A percentile compares a stretch with the other conserved stretches of the same genome.
These are phyloP conservation scores for Cinnamomum micranthum DNA, from an alignment of 164 flowering plant genomes.

Conservation along the genomic window DNA sequence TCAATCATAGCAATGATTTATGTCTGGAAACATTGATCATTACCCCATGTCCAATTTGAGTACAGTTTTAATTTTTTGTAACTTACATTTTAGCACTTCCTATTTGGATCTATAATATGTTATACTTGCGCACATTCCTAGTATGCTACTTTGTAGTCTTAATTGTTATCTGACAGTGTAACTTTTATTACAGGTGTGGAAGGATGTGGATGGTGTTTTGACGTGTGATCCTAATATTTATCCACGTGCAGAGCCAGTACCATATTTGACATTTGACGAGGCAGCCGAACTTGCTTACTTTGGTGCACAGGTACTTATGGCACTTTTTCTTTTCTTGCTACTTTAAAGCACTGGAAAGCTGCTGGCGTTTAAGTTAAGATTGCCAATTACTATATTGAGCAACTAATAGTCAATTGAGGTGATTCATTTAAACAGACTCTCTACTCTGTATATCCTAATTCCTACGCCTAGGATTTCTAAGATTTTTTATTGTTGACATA, in stretches of 20 bases:
- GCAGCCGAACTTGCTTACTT: constrained; percentile 97
- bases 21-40: too few species aligned
- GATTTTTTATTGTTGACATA: too few species aligned
- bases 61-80: too few species aligned
- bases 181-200: constrained; percentile 69
- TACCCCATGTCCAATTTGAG: too few species aligned
- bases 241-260: constrained; percentile 77
- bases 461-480: too few species aligned
- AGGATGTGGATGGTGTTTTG: constrained; percentile 97
- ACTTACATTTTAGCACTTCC: neutral
- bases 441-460: too few species aligned
- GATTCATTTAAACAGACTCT: too few species aligned
- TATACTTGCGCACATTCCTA: neutral
- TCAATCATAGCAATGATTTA: too few species aligned
- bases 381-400: too few species aligned
- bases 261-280: constrained; percentile 88
- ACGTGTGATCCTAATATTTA: constrained; percentile 90
- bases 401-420: neutral
- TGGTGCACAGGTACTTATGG: constrained; percentile 78
- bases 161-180: neutral
- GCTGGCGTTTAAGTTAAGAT: neutral
- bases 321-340: neutral
- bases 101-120: neutral
- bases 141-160: neutral
- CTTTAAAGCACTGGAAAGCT: neutral